Evolutionary conservation across 306 rosid species (phyloP).

Genomic region (Dicorynia guianensis): DNA sequence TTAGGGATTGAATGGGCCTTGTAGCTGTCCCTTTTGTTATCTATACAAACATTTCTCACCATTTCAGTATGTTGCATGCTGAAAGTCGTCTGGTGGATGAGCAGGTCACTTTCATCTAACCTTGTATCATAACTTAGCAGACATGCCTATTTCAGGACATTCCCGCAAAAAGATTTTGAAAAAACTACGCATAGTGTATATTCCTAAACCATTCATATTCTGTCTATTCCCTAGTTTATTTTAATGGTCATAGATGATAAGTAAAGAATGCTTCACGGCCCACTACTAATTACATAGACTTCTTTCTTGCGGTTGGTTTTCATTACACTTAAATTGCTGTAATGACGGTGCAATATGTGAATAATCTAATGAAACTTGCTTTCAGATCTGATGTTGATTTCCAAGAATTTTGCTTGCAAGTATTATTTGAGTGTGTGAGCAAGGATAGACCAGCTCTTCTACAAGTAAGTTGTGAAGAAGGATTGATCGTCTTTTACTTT

Average conservation of each 20-base stretch:
- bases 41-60: not conserved
- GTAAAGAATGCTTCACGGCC: not conserved
- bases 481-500: slow-evolving; percentile 15
- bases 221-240: slow-evolving; percentile 15
- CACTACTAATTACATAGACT: slow-evolving; percentile 20
- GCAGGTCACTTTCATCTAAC: not conserved
- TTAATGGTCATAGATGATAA: slow-evolving; percentile 20
- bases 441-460: slow-evolving; percentile 97
- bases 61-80: not conserved
- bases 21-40: slow-evolving; percentile 12
- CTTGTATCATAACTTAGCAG: slow-evolving; percentile 21
- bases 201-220: slow-evolving; percentile 20
- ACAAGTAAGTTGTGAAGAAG: slow-evolving; percentile 62
- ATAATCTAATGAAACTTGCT: slow-evolving; percentile 33
- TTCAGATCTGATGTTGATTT: slow-evolving; percentile 89
- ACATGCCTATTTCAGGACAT: slow-evolving; percentile 12
- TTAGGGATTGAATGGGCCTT: not conserved
- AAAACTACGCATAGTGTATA: not conserved
- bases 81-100: not conserved
- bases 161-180: not conserved
- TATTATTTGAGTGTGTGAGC: slow-evolving; percentile 96
- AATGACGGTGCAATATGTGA: slow-evolving; percentile 29
- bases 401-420: slow-evolving; percentile 99
- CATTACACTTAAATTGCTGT: slow-evolving; percentile 15
- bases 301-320: not conserved